Percentiles rank a stretch among this genome's conserved stretches.
These are phyloP conservation scores for Kondoa malvinella DNA, from an alignment of 768 basidiomycete genomes.

Conservation along the genomic window DNA sequence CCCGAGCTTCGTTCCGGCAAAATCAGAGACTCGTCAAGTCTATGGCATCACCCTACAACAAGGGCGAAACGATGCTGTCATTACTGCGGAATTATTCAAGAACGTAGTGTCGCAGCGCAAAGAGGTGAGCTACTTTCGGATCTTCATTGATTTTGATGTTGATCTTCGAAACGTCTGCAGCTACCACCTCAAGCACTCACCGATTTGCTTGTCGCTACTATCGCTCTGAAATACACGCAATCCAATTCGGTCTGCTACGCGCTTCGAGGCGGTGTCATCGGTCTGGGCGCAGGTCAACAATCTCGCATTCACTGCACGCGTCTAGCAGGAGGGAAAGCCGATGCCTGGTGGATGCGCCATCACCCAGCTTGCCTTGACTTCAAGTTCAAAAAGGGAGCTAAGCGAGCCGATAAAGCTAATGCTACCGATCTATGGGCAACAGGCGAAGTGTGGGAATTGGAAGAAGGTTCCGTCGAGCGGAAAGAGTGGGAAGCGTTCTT, in stretches of 20 bases:
- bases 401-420: slow-evolving; percentile 95
- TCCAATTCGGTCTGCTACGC: slow-evolving; percentile 98
- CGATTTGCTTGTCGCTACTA: slow-evolving; percentile 91
- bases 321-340: slow-evolving; percentile 92
- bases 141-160: background rate
- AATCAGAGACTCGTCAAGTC: slow-evolving; percentile 81
- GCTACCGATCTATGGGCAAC: slow-evolving; percentile 93
- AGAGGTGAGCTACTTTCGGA: slow-evolving; percentile 46
- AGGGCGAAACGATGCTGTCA: slow-evolving; percentile 72
- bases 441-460: slow-evolving; percentile 42
- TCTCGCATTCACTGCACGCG: slow-evolving; percentile 99
- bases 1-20: slow-evolving; percentile 57
- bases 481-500: slow-evolving; percentile 81
- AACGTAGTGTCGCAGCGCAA: slow-evolving; percentile 60
- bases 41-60: slow-evolving; percentile 84
- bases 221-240: slow-evolving; percentile 95
- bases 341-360: slow-evolving; percentile 97
- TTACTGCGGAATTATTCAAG: slow-evolving; percentile 58
- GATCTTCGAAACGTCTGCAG: slow-evolving; percentile 33
- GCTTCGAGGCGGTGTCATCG: slow-evolving; percentile 75
- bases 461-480: slow-evolving; percentile 49
- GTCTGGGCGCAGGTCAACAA: slow-evolving; percentile 93
- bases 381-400: slow-evolving; percentile 92
- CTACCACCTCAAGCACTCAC: slow-evolving; percentile 57
- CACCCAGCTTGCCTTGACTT: slow-evolving; percentile 80